A percentile compares a stretch with the other conserved stretches of the same genome.
Evolutionary conservation across 139 green algal species (phyloP).

Genomic region (Pycnococcus provasolii): DNA sequence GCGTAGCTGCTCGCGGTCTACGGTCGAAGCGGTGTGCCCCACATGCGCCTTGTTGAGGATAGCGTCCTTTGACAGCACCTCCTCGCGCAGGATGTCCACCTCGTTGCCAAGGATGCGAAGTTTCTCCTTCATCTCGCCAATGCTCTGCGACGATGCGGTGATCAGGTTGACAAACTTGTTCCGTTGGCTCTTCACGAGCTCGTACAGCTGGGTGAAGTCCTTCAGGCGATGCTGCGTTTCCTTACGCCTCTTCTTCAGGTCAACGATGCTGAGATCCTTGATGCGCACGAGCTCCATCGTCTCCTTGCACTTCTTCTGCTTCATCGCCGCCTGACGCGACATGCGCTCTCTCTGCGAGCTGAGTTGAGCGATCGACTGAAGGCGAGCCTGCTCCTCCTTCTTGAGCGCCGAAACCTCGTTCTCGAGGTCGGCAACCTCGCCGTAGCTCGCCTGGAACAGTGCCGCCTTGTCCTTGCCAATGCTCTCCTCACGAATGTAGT

Average conservation of each 20-base stretch:
- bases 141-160: constrained; percentile 47
- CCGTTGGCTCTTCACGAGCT: constrained; percentile 70
- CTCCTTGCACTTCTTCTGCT: constrained; percentile 7
- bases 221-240: constrained; percentile 34
- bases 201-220: constrained; percentile 66
- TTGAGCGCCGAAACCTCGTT: constrained; percentile 37
- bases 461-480: constrained; percentile 48
- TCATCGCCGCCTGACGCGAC: constrained; percentile 11
- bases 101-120: constrained; percentile 61
- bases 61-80: constrained; percentile 47
- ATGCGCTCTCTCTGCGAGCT: constrained; percentile 13
- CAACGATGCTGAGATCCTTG: constrained; percentile 28
- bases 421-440: constrained; percentile 39
- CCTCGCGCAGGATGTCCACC: constrained; percentile 53
- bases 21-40: constrained; percentile 33
- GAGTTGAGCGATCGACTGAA: constrained; percentile 20
- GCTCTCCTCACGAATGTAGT: constrained; percentile 51
- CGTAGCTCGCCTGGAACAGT: constrained; percentile 34
- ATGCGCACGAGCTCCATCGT: constrained; percentile 29
- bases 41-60: constrained; percentile 43
- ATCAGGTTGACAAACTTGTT: constrained; percentile 70
- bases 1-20: constrained; percentile 47
- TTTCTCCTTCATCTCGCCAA: constrained; percentile 66
- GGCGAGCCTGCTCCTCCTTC: constrained; percentile 39
- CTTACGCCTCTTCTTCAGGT: constrained; percentile 53